Percentiles rank a stretch among this genome's conserved stretches.
Evolutionary conservation across 1,284 basidiomycete genomes (phyloP).

Genomic region (Sphaerobolus stellatus): DNA sequence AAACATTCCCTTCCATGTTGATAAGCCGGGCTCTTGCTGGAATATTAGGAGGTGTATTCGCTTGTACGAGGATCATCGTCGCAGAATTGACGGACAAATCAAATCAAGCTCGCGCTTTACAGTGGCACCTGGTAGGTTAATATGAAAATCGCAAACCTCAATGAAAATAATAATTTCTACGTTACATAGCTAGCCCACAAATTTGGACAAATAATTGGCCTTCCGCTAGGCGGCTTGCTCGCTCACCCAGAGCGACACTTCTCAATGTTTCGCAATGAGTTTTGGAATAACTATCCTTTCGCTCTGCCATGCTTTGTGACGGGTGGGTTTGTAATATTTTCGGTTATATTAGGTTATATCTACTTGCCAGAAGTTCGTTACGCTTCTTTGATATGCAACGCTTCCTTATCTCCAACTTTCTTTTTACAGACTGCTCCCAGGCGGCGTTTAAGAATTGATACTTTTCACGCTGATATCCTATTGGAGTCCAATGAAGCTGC

Average conservation of each 20-base stretch:
- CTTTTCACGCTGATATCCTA: constrained; percentile 12
- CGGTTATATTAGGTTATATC: constrained; percentile 10
- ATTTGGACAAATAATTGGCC: constrained; percentile 13
- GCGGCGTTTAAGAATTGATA: constrained; percentile 21
- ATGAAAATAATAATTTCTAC: too few species aligned
- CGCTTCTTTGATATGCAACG: too few species aligned
- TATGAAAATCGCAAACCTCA: neutral
- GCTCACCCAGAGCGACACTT: constrained; percentile 16
- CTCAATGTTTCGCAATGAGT: constrained; percentile 7
- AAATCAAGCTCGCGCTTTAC: constrained; percentile 8
- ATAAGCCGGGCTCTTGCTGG: constrained; percentile 9
- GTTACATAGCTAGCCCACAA: constrained; percentile 10
- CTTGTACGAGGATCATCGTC: constrained; percentile 4
- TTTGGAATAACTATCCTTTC: constrained; percentile 16
- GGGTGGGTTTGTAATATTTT: constrained; percentile 2
- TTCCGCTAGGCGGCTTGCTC: constrained; percentile 14
- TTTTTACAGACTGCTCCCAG: too few species aligned
- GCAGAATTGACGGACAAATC: constrained; percentile 9
- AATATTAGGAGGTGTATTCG: constrained; percentile 1
- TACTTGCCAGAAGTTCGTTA: constrained; percentile 9
- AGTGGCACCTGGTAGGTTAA: neutral
- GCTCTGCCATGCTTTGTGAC: constrained; percentile 17
- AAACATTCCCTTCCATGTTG: constrained; percentile 12
- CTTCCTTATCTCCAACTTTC: too few species aligned
- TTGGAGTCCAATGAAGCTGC: too few species aligned